Conservation (phyloP, 2,329 filamentous ascomycete species). For the Seiridium cupressi region DNA sequence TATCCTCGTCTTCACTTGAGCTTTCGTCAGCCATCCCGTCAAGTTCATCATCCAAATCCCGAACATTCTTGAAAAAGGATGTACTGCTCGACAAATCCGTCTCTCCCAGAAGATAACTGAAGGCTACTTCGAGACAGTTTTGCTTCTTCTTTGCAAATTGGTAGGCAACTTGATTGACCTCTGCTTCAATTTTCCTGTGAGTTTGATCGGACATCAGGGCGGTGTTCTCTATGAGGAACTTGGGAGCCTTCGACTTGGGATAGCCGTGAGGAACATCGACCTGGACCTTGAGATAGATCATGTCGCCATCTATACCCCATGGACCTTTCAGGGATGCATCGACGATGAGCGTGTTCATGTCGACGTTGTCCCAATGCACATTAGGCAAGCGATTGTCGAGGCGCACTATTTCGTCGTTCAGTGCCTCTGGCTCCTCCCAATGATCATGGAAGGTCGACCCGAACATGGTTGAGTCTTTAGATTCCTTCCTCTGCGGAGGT, state of each 20-base stretch:
- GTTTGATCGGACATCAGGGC: constrained; percentile 59
- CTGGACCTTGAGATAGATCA: constrained; percentile 61
- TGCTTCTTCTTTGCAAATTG: constrained; percentile 56
- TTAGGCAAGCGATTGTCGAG: constrained; percentile 62
- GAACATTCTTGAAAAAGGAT: constrained; percentile 61
- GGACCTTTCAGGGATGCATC: constrained; percentile 63
- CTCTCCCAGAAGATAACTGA: constrained; percentile 64
- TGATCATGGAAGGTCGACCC: constrained; percentile 51
- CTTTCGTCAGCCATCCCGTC: constrained; percentile 68
- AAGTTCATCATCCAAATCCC: constrained; percentile 58
- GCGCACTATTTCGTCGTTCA: constrained; percentile 64
- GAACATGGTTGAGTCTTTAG: constrained; percentile 52
- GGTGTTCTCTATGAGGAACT: constrained; percentile 60
- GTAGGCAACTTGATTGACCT: constrained; percentile 55
- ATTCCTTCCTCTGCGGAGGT: constrained; percentile 46
- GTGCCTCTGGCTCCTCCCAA: constrained; percentile 60
- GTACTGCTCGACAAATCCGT: constrained; percentile 60
- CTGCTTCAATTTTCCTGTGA: constrained; percentile 50
- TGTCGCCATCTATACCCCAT: constrained; percentile 56
- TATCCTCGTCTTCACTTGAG: constrained; percentile 80
- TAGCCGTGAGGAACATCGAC: constrained; percentile 60
- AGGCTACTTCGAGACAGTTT: constrained; percentile 61
- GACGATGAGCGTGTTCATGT: constrained; percentile 59
- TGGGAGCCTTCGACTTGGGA: constrained; percentile 55
- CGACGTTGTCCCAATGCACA: constrained; percentile 62